Evolutionary conservation across 208 protist species (phyloP), one percentile per base, ranked within the genome.

Genomic region (Trypanosoma lewisi): DNA sequence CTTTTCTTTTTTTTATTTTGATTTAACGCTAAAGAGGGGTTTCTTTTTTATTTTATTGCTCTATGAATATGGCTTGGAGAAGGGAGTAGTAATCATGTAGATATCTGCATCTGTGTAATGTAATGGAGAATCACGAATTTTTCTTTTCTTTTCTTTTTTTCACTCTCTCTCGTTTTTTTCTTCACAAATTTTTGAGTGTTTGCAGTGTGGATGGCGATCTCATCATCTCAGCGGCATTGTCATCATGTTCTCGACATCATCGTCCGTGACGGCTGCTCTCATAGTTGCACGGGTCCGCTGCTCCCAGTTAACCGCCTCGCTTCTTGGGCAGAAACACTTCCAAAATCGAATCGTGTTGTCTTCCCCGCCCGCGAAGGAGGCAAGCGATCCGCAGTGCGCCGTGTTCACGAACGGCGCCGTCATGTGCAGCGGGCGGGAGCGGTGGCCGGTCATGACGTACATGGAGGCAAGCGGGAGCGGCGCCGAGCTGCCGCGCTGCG

Each of bases 341-440:
- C 87, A 94, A 63, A 94, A 89, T 8, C 87, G 76, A 44, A 94
- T 80, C 17, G 82, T 90, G 68, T 72, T 72, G 61, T 91, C 87
- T 5, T 70, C 77, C 14, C 82, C 87, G 19, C 79, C 83, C 0
- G 87, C 80, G 28, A 80, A 56, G 27, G 87, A 93, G 28, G 83
- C 83, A 55, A 85, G 73, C 49, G 69, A 86, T 33, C 87, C 80
- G 21, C 51, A 50, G 52, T 79, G 63, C 12, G 67, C 53, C 12
- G 76, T 77, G 44, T 75, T 69, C 31, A 55, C 28, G 52, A 87
- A 91, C 17, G 87, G 87, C 7, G 78, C 61, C 17, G 75, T 69
- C 25, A 88, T 49, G 30, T 87, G 74, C 27, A 94, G 64, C 23
- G 87, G 87, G 1, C 87, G 87, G 1, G 80, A 69, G 19, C 79